These are phyloP conservation scores for Saitozyma podzolica DNA, from an alignment of 768 basidiomycete genomes.

Conservation along the genomic window DNA sequence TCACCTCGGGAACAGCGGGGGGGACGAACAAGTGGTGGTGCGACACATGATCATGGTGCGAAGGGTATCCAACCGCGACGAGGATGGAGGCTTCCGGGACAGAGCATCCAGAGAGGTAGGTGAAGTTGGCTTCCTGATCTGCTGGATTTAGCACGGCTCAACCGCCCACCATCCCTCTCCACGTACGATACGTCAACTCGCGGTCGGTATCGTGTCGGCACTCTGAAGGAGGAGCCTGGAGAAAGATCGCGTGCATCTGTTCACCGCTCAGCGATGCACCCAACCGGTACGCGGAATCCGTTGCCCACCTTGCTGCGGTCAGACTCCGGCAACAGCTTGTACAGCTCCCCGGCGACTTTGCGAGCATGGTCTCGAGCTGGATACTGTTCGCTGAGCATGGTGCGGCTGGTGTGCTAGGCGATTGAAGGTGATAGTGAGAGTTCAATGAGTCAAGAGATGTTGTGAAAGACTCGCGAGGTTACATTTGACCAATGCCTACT, in stretches of 20 bases:
- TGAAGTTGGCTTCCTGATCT: conserved; percentile 78
- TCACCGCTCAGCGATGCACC: background rate
- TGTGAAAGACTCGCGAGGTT: no score
- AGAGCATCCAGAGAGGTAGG: conserved; percentile 77
- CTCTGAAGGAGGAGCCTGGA: conserved; percentile 32
- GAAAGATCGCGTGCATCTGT: conserved; percentile 26
- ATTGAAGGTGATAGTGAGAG: no score
- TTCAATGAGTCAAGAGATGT: no score
- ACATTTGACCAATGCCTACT: no score
- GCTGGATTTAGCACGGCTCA: background rate
- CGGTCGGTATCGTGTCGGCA: conserved; percentile 70
- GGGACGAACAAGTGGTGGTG: conserved; percentile 71
- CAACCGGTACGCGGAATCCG: background rate
- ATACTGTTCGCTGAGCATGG: conserved; percentile 19
- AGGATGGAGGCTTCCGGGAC: conserved; percentile 71
- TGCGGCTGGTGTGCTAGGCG: background rate
- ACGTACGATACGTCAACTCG: conserved; percentile 68
- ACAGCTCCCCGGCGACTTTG: conserved; percentile 61
- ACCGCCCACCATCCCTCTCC: background rate
- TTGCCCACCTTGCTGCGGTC: conserved; percentile 61
- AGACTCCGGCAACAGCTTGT: conserved; percentile 57
- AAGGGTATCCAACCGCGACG: conserved; percentile 57
- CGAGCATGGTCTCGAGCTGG: conserved; percentile 43
- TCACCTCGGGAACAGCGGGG: conserved; percentile 59
- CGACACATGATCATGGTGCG: conserved; percentile 7